phyloP scores from a whole-genome alignment of 495 filamentous ascomycete genomes.

The Friedmanniomyces simplex region DNA sequence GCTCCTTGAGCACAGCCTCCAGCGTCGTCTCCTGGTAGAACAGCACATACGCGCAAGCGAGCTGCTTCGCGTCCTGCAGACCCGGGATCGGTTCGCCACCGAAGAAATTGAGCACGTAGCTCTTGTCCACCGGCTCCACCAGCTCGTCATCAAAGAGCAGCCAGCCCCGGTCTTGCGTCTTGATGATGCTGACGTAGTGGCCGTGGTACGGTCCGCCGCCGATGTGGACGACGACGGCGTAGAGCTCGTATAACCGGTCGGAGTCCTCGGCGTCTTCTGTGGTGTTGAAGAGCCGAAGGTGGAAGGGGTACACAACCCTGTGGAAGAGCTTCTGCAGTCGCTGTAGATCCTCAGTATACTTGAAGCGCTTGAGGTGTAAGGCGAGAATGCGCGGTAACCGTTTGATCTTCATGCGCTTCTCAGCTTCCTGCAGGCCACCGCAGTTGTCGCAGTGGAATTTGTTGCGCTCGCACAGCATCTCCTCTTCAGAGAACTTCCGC shows the following conservation, averaged over 20 bases:
- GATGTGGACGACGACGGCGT: constrained; percentile 97
- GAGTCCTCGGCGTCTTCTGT: constrained; percentile 95
- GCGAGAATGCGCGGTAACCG: constrained; percentile 83
- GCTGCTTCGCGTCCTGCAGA: constrained; percentile 40
- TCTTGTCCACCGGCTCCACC: constrained; percentile 94
- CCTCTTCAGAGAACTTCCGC: constrained; percentile 90
- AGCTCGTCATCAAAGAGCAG: constrained; percentile 95
- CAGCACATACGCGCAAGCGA: constrained; percentile 91
- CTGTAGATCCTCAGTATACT: constrained; percentile 91
- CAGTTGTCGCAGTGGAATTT: constrained; percentile 98
- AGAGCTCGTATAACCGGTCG: constrained; percentile 89
- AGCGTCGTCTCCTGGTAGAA: constrained; percentile 96
- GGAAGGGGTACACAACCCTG: constrained; percentile 91
- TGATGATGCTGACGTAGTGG: constrained; percentile 95
- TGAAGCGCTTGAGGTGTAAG: constrained; percentile 90
- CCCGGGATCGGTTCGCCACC: constrained; percentile 52
- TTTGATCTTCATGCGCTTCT: constrained; percentile 99
- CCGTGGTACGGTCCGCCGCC: constrained; percentile 97
- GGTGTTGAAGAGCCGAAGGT: constrained; percentile 93
- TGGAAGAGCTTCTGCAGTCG: constrained; percentile 94
- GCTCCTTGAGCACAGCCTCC: constrained; percentile 75
- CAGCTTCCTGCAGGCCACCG: constrained; percentile 91
- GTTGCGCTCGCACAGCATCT: constrained; percentile 97
- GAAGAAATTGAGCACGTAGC: constrained; percentile 96
- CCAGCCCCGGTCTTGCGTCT: constrained; percentile 93